phyloP scores from a whole-genome alignment of 2,329 filamentous ascomycete species.

The Mollisiaceae sp. region DNA sequence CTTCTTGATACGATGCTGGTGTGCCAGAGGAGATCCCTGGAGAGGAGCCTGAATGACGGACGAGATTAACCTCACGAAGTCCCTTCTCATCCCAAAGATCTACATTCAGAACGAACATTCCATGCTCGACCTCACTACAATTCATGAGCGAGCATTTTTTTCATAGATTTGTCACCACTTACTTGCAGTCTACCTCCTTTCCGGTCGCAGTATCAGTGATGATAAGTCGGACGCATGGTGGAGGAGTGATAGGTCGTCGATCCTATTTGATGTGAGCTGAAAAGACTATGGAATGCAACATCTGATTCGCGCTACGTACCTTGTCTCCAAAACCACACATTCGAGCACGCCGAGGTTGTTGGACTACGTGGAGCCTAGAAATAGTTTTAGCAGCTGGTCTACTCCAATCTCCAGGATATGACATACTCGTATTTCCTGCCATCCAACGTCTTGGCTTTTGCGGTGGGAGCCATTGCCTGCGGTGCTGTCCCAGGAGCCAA shows the following conservation, averaged over 20 bases:
- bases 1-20: slow-evolving; percentile 70
- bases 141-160: slow-evolving; percentile 23
- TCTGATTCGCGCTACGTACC: slow-evolving; percentile 54
- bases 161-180: slow-evolving; percentile 43
- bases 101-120: slow-evolving; percentile 71
- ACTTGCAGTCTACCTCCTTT: slow-evolving; percentile 85
- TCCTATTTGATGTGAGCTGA: slow-evolving; percentile 60
- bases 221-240: slow-evolving; percentile 85
- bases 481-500: slow-evolving; percentile 28
- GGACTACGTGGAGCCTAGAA: slow-evolving; percentile 76
- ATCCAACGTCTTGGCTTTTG: slow-evolving; percentile 29
- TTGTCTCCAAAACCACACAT: slow-evolving; percentile 99
- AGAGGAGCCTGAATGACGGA: slow-evolving; percentile 66
- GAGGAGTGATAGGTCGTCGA: slow-evolving; percentile 92
- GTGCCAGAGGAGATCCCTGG: slow-evolving; percentile 84
- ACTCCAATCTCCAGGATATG: neutral
- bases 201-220: slow-evolving; percentile 76
- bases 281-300: neutral
- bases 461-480: slow-evolving; percentile 28
- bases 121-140: slow-evolving; percentile 68
- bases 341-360: slow-evolving; percentile 89
- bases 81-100: slow-evolving; percentile 70
- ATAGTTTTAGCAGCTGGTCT: slow-evolving; percentile 24
- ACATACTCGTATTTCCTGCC: slow-evolving; percentile 41
- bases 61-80: slow-evolving; percentile 68